Percentiles rank a stretch among this genome's conserved stretches.
Evolutionary conservation across 768 basidiomycete genomes (phyloP).

Genomic region (Suillus subaureus): DNA sequence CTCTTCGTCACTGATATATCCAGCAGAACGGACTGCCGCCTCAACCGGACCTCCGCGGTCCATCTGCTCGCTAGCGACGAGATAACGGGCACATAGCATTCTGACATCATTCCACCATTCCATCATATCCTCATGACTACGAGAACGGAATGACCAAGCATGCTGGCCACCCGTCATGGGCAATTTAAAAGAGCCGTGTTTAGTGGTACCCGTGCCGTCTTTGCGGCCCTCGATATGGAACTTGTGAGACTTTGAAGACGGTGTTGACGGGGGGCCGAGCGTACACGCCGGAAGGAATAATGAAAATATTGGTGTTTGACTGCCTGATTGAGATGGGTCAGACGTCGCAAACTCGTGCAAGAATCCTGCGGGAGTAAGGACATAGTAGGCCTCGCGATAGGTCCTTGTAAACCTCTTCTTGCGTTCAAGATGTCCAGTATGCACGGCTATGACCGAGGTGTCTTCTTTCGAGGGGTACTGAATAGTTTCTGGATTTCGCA

Average conservation of each 20-base stretch:
- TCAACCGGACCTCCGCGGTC: slow-evolving; percentile 91
- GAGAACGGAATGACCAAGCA: slow-evolving; percentile 88
- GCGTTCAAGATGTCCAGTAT: slow-evolving; percentile 88
- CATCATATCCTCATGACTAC: slow-evolving; percentile 97
- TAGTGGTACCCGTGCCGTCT: slow-evolving; percentile 72
- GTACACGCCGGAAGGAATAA: slow-evolving; percentile 96
- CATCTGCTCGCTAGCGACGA: slow-evolving; percentile 92
- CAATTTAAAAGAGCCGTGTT: slow-evolving; percentile 54
- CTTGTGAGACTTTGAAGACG: slow-evolving; percentile 78
- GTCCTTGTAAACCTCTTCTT: slow-evolving; percentile 93
- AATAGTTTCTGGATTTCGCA: slow-evolving; percentile 76
- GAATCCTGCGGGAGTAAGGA: slow-evolving; percentile 95
- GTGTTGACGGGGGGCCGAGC: slow-evolving; percentile 83
- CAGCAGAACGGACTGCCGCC: slow-evolving; percentile 86
- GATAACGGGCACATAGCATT: slow-evolving; percentile 91
- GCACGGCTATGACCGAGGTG: slow-evolving; percentile 80
- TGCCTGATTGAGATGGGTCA: slow-evolving; percentile 58
- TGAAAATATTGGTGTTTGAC: slow-evolving; percentile 70
- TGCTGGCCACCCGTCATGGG: slow-evolving; percentile 45
- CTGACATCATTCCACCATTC: slow-evolving; percentile 99
- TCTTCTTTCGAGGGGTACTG: slow-evolving; percentile 92
- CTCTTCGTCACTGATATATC: slow-evolving; percentile 85
- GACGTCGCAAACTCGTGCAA: slow-evolving; percentile 87
- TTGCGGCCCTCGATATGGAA: slow-evolving; percentile 96
- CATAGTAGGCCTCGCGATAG: slow-evolving; percentile 86